These are phyloP conservation scores for Cercophora scortea DNA, from an alignment of 495 filamentous ascomycete species.

Conservation along the genomic window DNA sequence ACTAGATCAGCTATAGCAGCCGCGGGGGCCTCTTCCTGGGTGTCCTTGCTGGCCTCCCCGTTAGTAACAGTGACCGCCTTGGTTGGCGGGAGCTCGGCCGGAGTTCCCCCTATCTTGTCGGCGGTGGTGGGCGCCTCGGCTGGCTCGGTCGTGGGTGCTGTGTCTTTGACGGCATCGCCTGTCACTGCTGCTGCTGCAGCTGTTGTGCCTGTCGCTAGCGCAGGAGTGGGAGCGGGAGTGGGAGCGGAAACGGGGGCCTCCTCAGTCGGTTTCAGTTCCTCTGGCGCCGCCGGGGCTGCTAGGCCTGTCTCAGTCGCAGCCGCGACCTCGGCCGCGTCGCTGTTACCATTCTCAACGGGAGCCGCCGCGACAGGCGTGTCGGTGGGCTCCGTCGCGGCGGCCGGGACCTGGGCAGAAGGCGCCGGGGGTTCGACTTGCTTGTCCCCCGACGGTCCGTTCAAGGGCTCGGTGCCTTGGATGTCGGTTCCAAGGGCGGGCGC, in stretches of 20 bases:
- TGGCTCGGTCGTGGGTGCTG: neutral
- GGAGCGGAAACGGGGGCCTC: too few relatives aligned
- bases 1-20: too few relatives aligned
- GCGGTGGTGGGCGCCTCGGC: neutral
- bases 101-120: neutral
- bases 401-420: neutral
- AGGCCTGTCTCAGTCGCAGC: neutral
- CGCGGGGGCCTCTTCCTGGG: too few relatives aligned
- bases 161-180: neutral
- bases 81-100: conserved; percentile 1
- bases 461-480: neutral
- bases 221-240: too few relatives aligned
- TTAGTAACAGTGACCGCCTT: neutral
- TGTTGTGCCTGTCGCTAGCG: neutral
- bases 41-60: neutral
- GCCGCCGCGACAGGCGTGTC: neutral
- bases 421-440: conserved; percentile 2
- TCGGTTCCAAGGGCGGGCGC: too few relatives aligned
- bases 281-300: neutral
- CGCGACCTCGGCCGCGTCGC: too few relatives aligned
- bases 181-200: neutral
- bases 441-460: conserved; percentile 3
- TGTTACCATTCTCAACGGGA: neutral
- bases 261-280: neutral
- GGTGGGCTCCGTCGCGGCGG: neutral